Evolutionary conservation across 345 rosid genomes (phyloP), one percentile per base, ranked within the genome.

Genomic region (Limnanthes douglasii): DNA sequence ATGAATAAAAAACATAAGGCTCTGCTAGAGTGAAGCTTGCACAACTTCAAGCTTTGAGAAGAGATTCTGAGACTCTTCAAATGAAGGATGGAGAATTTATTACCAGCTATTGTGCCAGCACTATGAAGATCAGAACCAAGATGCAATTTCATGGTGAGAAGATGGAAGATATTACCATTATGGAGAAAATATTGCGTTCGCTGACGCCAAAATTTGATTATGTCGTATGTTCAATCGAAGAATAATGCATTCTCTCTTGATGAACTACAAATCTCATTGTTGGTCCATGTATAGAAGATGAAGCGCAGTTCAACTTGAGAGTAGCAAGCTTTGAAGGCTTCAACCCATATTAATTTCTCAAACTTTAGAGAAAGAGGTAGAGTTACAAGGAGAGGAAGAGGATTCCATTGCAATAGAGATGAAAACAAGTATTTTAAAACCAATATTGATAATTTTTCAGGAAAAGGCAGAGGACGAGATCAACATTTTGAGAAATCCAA

Each of bases 231-330:
- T 46, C 42, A 1, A 23, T 46, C 10, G 31, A 46, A 18, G 23
- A 31, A 15, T 31, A 26, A 8, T 31, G 32, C 0, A 10, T 21
- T 6, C 2, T 33, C 5, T 3, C 9, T 48, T 16, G 54, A 48
- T 48, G 40, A 48, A 10, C 1, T 56, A 2, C 45, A 48, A 0
- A 34, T 30, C 3, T 38, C 41, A 1, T 21, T 54, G 2, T 6
- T 54, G 6, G 48, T 39, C 3, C 18, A 47, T 40, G 33, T 40
- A 5, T 27, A 40, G 4, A 19, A 21, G 7, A 16, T 45, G 52
- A 39, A 44, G 11, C 8, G 21, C 11, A 11, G 6, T 5, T 5
- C 2, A 5, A 10, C 2, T 9, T 17, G n/a, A 18, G 29, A 39
- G 13, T 37, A 39, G 3, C 13, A 44, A 0, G 29, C 14, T 0